Evolutionary conservation across 2,329 filamentous ascomycete genomes (phyloP).

Genomic region (Neofusicoccum cordaticola): DNA sequence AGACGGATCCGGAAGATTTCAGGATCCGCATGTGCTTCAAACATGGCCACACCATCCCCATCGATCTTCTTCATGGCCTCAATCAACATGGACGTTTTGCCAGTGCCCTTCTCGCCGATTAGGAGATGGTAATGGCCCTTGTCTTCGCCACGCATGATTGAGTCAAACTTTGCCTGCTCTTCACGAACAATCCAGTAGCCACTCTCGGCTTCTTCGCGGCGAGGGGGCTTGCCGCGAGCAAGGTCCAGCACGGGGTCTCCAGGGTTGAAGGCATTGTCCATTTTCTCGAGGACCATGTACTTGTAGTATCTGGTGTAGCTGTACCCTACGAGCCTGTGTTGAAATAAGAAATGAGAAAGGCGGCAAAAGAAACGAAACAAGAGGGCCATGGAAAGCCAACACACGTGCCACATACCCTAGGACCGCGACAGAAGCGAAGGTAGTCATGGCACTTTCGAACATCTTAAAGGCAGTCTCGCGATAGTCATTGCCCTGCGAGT

Average conservation of each 20-base stretch:
- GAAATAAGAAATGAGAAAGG: not conserved
- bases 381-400: not conserved
- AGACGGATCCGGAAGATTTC: constrained; percentile 93
- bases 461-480: constrained; percentile 48
- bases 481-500: constrained; percentile 23
- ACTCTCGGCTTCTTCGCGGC: constrained; percentile 45
- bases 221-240: constrained; percentile 30
- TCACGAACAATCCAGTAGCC: constrained; percentile 76
- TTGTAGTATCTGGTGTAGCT: constrained; percentile 68
- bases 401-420: constrained; percentile 34
- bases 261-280: constrained; percentile 84
- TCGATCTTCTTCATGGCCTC: constrained; percentile 93
- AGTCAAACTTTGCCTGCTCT: constrained; percentile 78
- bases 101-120: constrained; percentile 92
- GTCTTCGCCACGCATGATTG: constrained; percentile 71
- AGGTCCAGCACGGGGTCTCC: constrained; percentile 87
- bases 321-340: constrained; percentile 39
- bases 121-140: constrained; percentile 86
- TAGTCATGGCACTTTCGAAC: constrained; percentile 51
- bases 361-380: not conserved
- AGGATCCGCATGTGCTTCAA: constrained; percentile 90
- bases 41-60: constrained; percentile 87
- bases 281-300: constrained; percentile 83
- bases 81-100: constrained; percentile 94
- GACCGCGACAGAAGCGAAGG: constrained; percentile 50